A percentile compares a stretch with the other conserved stretches of the same genome.
Evolutionary conservation across 148 eudicot genomes (phyloP).

Genomic region (Rheum nobile): DNA sequence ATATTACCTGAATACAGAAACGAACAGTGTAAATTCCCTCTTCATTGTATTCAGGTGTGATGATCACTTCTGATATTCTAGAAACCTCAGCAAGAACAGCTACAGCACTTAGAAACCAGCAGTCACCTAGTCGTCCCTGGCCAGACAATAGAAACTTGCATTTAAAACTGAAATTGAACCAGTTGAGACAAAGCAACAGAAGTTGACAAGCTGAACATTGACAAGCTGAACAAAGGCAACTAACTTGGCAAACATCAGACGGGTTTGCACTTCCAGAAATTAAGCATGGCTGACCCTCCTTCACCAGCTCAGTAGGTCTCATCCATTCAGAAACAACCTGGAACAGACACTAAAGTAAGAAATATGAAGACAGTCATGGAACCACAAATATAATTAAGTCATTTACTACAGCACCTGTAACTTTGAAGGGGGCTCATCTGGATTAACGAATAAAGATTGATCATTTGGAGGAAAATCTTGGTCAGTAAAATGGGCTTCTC

Average conservation of each 20-base stretch:
- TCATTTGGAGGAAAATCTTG: constrained; percentile 91
- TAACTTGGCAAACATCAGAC: constrained; percentile 99
- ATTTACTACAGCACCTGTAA: constrained; percentile 45
- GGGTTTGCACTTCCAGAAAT: constrained; percentile 86
- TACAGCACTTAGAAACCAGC: constrained; percentile 99
- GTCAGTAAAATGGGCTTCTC: constrained; percentile 84
- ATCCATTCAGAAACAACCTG: constrained; percentile 94
- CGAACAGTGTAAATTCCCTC: constrained; percentile 99
- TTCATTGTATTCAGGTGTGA: constrained; percentile 83
- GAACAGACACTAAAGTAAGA: background rate
- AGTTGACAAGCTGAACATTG: background rate
- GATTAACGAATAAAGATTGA: constrained; percentile 77
- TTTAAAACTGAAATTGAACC: background rate
- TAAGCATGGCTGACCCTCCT: constrained; percentile 70
- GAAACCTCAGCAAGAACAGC: constrained; percentile 98
- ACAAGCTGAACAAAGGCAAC: constrained; percentile 9
- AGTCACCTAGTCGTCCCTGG: constrained; percentile 97
- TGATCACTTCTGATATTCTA: constrained; percentile 84
- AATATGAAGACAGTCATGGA: background rate
- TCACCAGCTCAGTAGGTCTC: constrained; percentile 76
- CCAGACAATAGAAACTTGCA: constrained; percentile 8
- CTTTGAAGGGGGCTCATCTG: constrained; percentile 63
- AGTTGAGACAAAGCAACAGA: background rate
- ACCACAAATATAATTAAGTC: background rate
- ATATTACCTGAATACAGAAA: constrained; percentile 87